These are phyloP conservation scores for Kazachstania kunashirensis DNA, from an alignment of 805 yeast genomes.

Conservation along the genomic window DNA sequence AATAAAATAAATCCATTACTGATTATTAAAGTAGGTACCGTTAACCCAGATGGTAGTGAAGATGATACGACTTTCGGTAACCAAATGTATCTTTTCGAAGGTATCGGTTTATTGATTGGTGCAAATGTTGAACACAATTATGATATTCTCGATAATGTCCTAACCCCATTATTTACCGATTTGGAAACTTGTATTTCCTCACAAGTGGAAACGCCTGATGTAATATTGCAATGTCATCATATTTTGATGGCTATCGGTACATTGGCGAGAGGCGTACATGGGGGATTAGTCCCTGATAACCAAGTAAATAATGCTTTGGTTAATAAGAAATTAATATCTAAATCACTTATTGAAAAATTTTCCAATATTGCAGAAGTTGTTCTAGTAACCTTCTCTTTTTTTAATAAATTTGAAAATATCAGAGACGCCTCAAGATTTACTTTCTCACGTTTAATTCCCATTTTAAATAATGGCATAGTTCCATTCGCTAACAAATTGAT, in stretches of 20 bases:
- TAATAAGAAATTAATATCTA: slow-evolving; percentile 23
- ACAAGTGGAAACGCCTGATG: slow-evolving; percentile 33
- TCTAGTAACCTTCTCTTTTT: slow-evolving; percentile 69
- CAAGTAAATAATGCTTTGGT: slow-evolving; percentile 31
- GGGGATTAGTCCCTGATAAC: slow-evolving; percentile 32
- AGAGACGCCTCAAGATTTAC: slow-evolving; percentile 84
- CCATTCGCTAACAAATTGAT: slow-evolving; percentile 59
- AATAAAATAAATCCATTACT: slow-evolving; percentile 53
- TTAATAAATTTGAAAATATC: slow-evolving; percentile 54
- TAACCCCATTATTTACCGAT: slow-evolving; percentile 66
- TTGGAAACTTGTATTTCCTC: slow-evolving; percentile 56
- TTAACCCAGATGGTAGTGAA: slow-evolving; percentile 31
- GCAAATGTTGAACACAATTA: slow-evolving; percentile 36
- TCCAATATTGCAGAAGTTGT: slow-evolving; percentile 72
- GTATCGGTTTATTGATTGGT: slow-evolving; percentile 65
- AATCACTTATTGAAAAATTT: slow-evolving; percentile 38
- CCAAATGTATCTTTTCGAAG: slow-evolving; percentile 77
- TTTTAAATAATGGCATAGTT: slow-evolving; percentile 47
- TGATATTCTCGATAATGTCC: slow-evolving; percentile 49
- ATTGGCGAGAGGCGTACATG: slow-evolving; percentile 73
- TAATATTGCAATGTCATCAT: slow-evolving; percentile 74
- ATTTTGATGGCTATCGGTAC: slow-evolving; percentile 83
- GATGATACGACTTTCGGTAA: slow-evolving; percentile 60
- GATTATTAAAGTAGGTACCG: slow-evolving; percentile 36
- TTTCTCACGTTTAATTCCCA: slow-evolving; percentile 75